These are phyloP conservation scores for Lachnellula subtilissima DNA, from an alignment of 2,329 filamentous ascomycete species.

Conservation along the genomic window DNA sequence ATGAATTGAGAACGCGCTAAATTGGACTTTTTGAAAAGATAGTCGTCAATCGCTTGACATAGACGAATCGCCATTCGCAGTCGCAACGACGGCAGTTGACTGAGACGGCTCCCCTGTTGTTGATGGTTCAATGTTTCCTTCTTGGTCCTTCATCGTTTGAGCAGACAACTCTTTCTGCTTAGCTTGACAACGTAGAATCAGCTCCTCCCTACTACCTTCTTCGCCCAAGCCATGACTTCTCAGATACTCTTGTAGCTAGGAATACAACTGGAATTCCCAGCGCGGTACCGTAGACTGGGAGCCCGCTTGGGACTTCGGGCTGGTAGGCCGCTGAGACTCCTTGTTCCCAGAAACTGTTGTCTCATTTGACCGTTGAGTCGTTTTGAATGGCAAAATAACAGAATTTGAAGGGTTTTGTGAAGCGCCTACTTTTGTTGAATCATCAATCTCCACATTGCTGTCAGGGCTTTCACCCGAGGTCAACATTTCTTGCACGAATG, in stretches of 20 bases:
- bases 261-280: too few relatives aligned
- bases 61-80: neutral
- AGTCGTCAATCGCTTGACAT: neutral
- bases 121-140: neutral
- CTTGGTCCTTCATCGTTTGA: neutral
- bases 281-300: too few relatives aligned
- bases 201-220: too few relatives aligned
- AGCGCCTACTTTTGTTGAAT: constrained; percentile 6
- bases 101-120: neutral
- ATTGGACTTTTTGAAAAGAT: neutral
- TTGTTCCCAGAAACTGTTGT: neutral
- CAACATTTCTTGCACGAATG: neutral
- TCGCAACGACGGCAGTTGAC: neutral
- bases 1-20: neutral
- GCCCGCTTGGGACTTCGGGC: neutral
- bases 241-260: too few relatives aligned
- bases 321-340: neutral
- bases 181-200: too few relatives aligned
- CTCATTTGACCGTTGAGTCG: neutral
- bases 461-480: neutral
- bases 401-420: neutral
- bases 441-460: neutral
- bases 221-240: too few relatives aligned
- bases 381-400: neutral
- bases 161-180: too few relatives aligned